phyloP scores from a whole-genome alignment of 1,284 basidiomycete species.

The Volvariella surrecta region DNA sequence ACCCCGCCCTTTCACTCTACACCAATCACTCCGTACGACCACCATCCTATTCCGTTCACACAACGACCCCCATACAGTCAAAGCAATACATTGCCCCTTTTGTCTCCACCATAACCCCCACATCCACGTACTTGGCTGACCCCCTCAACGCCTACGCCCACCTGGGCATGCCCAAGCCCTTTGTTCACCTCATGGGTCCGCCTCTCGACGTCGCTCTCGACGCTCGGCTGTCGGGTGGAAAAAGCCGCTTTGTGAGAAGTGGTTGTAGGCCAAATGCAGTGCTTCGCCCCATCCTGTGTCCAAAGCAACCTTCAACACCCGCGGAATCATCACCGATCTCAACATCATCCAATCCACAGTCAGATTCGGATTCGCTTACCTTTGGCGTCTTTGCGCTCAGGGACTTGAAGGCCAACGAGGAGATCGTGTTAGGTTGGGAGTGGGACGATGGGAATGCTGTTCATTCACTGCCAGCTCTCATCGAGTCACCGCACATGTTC shows the following conservation, averaged over 20 bases:
- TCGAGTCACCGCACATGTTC: slow-evolving; percentile 48
- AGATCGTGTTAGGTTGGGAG: slow-evolving; percentile 91
- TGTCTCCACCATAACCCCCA: slow-evolving; percentile 50
- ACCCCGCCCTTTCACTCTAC: slow-evolving; percentile 26
- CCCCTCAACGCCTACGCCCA: slow-evolving; percentile 65
- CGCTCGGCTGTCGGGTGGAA: slow-evolving; percentile 68
- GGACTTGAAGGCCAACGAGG: slow-evolving; percentile 75
- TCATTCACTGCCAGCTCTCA: slow-evolving; percentile 70
- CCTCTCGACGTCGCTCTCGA: slow-evolving; percentile 82
- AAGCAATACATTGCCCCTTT: slow-evolving; percentile 46
- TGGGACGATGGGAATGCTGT: slow-evolving; percentile 93
- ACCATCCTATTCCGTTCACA: slow-evolving; percentile 41
- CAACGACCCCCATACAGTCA: slow-evolving; percentile 40
- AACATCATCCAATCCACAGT: not conserved
- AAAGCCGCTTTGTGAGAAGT: slow-evolving; percentile 70
- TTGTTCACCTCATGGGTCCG: slow-evolving; percentile 75
- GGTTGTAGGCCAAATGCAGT: slow-evolving; percentile 91
- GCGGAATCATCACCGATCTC: not conserved
- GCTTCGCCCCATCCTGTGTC: slow-evolving; percentile 68
- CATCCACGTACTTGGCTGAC: slow-evolving; percentile 53
- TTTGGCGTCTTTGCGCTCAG: slow-evolving; percentile 83
- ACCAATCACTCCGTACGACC: slow-evolving; percentile 35
- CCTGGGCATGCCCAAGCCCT: slow-evolving; percentile 65
- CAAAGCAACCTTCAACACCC: slow-evolving; percentile 16
- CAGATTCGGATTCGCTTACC: slow-evolving; percentile 32